Evolutionary conservation across 2,329 filamentous ascomycete species (phyloP).

Genomic region (Coniochaeta prunicola): DNA sequence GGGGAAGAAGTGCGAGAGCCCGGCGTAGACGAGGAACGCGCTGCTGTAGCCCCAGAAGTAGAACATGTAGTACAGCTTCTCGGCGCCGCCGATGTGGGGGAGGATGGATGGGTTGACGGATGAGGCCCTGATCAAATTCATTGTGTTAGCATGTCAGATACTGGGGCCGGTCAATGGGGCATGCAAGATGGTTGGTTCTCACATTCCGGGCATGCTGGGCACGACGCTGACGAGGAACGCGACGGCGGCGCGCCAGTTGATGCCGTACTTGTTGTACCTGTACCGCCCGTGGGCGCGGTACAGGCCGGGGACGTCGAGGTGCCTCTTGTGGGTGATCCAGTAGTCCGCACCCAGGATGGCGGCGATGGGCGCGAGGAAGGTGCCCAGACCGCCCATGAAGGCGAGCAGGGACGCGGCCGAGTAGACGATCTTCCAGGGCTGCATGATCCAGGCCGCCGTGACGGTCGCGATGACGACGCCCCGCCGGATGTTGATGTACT

Average conservation of each 20-base stretch:
- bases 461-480: conserved; percentile 48
- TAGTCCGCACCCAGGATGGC: conserved; percentile 16
- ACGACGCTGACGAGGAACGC: conserved; percentile 6
- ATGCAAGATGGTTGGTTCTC: conserved; percentile 3
- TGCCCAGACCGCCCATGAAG: conserved; percentile 53
- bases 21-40: conserved; percentile 23
- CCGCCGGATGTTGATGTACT: conserved; percentile 43
- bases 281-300: conserved; percentile 26
- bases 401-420: conserved; percentile 51
- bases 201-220: conserved; percentile 8
- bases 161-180: conserved; percentile 3
- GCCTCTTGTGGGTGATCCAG: conserved; percentile 14
- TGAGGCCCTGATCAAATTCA: conserved; percentile 9
- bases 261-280: conserved; percentile 6
- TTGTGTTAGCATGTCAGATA: background rate
- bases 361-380: conserved; percentile 56
- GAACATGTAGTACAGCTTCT: conserved; percentile 26
- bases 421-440: conserved; percentile 58
- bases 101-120: conserved; percentile 12
- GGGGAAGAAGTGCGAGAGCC: conserved; percentile 23
- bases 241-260: conserved; percentile 12
- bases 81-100: conserved; percentile 18
- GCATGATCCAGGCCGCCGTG: conserved; percentile 27
- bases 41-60: conserved; percentile 29
- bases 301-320: conserved; percentile 19